A percentile compares a stretch with the other conserved stretches of the same genome.
These are phyloP conservation scores for Punica granatum DNA, from an alignment of 345 rosid species.

Conservation along the genomic window DNA sequence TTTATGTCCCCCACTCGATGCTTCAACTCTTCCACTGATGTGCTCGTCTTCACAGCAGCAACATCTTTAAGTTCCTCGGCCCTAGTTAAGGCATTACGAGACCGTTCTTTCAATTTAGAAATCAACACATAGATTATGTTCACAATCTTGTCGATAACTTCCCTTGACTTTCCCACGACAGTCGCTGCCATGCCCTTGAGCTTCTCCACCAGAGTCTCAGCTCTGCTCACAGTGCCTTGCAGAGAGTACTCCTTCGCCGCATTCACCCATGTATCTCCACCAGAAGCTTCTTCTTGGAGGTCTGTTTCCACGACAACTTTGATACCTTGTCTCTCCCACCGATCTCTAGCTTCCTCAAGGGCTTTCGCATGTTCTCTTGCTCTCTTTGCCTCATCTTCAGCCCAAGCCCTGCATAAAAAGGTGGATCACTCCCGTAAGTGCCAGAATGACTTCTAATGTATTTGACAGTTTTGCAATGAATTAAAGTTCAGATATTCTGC, in stretches of 20 bases:
- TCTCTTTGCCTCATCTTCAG: slow-evolving; percentile 87
- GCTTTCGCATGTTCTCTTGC: slow-evolving; percentile 74
- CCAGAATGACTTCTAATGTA: not conserved
- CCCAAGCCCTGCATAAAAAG: slow-evolving; percentile 65
- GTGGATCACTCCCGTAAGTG: not conserved
- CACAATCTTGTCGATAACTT: slow-evolving; percentile 38
- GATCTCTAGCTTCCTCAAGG: slow-evolving; percentile 79
- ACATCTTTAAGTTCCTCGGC: slow-evolving; percentile 25
- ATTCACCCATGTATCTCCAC: slow-evolving; percentile 50
- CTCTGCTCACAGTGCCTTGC: slow-evolving; percentile 55
- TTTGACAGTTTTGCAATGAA: not conserved
- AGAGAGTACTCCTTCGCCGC: slow-evolving; percentile 42
- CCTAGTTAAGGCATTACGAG: slow-evolving; percentile 15
- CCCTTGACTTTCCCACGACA: slow-evolving; percentile 47
- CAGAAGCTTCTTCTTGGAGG: slow-evolving; percentile 56
- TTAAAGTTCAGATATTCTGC: not conserved
- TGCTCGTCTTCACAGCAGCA: slow-evolving; percentile 25
- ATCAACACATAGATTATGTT: slow-evolving; percentile 36
- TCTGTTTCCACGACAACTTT: slow-evolving; percentile 74
- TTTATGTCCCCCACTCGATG: slow-evolving; percentile 40
- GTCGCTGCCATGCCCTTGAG: slow-evolving; percentile 49
- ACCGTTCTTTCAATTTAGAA: slow-evolving; percentile 38
- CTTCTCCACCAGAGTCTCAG: slow-evolving; percentile 40
- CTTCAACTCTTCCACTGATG: slow-evolving; percentile 44
- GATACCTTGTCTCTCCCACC: slow-evolving; percentile 81